These are phyloP conservation scores for Tylopilus cervinicoccineus DNA, from an alignment of 768 basidiomycete genomes.

Conservation along the genomic window DNA sequence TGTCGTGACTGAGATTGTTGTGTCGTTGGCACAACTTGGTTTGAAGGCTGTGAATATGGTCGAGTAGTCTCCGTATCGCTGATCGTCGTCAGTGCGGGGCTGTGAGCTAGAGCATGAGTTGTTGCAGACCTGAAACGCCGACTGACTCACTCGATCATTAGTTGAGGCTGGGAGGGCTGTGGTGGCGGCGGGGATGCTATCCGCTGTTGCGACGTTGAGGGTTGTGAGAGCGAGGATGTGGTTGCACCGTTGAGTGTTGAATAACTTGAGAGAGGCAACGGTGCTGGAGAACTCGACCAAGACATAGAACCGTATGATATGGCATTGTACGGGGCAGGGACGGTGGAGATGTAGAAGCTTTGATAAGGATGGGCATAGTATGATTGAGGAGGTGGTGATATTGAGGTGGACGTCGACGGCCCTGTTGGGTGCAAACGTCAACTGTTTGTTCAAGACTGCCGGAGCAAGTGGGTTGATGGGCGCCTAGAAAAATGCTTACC, in stretches of 20 bases:
- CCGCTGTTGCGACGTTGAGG: conserved; percentile 31
- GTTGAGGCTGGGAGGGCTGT: conserved; percentile 29
- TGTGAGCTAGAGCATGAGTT: conserved; percentile 27
- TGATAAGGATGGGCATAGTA: conserved; percentile 41
- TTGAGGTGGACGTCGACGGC: conserved; percentile 39
- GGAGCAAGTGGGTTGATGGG: conserved; percentile 17
- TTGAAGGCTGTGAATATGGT: conserved; percentile 43
- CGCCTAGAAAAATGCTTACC: conserved; percentile 38
- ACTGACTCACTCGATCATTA: conserved; percentile 66
- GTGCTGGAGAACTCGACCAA: conserved; percentile 41
- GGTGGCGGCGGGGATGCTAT: conserved; percentile 26
- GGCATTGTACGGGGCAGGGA: conserved; percentile 47
- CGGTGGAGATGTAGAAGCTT: conserved; percentile 38
- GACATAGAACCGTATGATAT: conserved; percentile 49
- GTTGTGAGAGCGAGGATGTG: conserved; percentile 35
- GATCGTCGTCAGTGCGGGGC: conserved; percentile 58
- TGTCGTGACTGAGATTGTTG: conserved; percentile 33
- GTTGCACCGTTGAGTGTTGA: conserved; percentile 81
- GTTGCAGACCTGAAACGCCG: conserved; percentile 2
- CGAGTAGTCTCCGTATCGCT: conserved; percentile 46
- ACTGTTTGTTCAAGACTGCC: neutral
- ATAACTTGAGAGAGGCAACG: conserved; percentile 65
- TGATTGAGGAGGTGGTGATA: conserved; percentile 38
- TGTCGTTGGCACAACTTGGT: conserved; percentile 35
- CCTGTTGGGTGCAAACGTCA: conserved; percentile 21